These are phyloP conservation scores for Arthrobotrys entomopaga DNA, from an alignment of 2,329 filamentous ascomycete species.

Conservation along the genomic window DNA sequence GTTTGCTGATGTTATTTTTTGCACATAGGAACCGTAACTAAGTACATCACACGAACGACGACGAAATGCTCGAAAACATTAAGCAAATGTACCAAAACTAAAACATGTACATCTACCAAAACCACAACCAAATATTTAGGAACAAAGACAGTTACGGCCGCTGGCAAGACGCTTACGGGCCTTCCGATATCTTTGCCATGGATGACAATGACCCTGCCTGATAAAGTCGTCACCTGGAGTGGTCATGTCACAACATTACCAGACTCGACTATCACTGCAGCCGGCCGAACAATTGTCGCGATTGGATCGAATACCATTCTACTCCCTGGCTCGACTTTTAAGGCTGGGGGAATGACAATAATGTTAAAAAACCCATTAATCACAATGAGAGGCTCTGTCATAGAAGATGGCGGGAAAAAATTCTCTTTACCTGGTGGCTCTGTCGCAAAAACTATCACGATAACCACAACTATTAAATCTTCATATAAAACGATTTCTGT, in stretches of 20 bases:
- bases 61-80: conserved; percentile 9
- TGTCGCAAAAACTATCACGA: neutral
- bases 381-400: conserved; percentile 7
- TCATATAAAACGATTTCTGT: too few species aligned
- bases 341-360: neutral
- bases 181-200: neutral
- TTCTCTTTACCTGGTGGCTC: neutral
- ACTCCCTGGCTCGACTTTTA: conserved; percentile 4
- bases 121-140: neutral
- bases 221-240: neutral
- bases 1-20: too few species aligned
- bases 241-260: neutral
- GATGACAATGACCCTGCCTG: conserved; percentile 10
- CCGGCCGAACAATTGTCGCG: conserved; percentile 3
- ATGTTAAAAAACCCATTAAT: neutral
- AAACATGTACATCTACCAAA: neutral
- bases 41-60: neutral
- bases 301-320: conserved; percentile 9
- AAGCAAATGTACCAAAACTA: conserved; percentile 9
- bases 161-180: neutral
- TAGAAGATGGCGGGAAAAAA: conserved; percentile 8
- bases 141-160: conserved; percentile 3
- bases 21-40: neutral
- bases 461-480: too few species aligned
- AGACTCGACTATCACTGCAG: neutral